A percentile compares a stretch with the other conserved stretches of the same genome.
Evolutionary conservation across 257 asterid genomes (phyloP).

Genomic region (Ophiorrhiza pumila): DNA sequence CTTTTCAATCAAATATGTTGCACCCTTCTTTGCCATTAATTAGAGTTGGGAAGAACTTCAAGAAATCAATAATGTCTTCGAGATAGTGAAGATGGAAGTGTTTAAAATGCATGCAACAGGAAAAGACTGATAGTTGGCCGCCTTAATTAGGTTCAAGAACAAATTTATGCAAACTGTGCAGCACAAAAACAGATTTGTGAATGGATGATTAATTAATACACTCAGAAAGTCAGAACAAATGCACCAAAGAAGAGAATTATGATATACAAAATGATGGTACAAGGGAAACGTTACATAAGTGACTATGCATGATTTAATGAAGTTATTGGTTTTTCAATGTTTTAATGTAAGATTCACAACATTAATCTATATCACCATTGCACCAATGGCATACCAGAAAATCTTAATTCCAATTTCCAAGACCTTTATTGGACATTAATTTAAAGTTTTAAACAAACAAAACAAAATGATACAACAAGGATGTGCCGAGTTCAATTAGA

Average conservation of each 20-base stretch:
- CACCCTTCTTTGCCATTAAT: not conserved
- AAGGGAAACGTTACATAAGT: not conserved
- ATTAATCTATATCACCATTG: not conserved
- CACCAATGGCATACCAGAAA: too few relatives aligned
- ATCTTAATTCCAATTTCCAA: too few relatives aligned
- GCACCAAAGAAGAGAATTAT: not conserved
- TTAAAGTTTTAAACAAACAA: too few relatives aligned
- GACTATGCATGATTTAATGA: not conserved
- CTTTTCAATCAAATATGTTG: not conserved
- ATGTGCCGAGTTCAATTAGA: not conserved
- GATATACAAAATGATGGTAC: not conserved
- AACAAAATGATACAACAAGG: not conserved
- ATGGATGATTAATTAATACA: not conserved
- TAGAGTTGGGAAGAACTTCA: not conserved
- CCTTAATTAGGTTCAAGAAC: too few relatives aligned
- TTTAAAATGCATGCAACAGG: not conserved
- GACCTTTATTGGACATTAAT: too few relatives aligned
- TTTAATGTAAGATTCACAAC: not conserved
- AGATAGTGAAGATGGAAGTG: not conserved
- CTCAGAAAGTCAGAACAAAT: not conserved
- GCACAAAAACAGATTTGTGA: not conserved
- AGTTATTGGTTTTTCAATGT: not conserved
- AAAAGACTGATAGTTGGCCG: not conserved
- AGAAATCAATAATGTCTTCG: not conserved
- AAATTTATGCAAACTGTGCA: too few relatives aligned